Conservation (phyloP, 2,329 filamentous ascomycete genomes). For the Diplodia intermedia region DNA sequence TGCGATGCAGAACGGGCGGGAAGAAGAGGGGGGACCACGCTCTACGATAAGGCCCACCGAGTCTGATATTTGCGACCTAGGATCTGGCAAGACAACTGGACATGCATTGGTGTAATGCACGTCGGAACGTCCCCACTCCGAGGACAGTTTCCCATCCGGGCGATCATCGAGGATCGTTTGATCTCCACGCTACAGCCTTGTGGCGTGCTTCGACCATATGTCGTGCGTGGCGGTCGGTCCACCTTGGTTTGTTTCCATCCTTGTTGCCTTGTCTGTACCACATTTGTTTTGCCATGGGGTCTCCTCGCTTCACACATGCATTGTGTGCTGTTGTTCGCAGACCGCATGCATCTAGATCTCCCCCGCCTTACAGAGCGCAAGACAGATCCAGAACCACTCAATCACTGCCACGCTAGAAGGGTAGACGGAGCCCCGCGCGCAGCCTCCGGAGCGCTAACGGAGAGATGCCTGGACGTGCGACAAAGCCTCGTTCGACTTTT, state of each 20-base stretch:
- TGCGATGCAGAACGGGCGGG: background rate
- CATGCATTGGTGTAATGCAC: background rate
- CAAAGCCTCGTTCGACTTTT: slow-evolving; percentile 1
- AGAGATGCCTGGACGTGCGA: background rate
- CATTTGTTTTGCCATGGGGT: background rate
- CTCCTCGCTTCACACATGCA: background rate
- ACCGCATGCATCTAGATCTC: background rate
- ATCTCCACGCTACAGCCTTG: background rate
- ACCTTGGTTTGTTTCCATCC: background rate
- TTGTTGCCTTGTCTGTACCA: background rate
- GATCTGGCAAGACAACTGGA: background rate
- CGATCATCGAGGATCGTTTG: background rate
- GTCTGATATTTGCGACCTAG: background rate
- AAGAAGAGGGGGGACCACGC: background rate
- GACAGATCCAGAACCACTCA: background rate
- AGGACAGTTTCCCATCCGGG: background rate
- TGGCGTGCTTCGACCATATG: background rate
- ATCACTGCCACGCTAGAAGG: slow-evolving; percentile 8
- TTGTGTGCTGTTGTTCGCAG: background rate
- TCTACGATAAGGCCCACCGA: background rate
- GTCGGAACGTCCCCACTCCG: background rate
- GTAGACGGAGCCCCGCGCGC: background rate
- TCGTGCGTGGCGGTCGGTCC: background rate
- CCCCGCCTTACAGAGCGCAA: background rate
- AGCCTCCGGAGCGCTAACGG: background rate